Base-by-base conservation (phyloP, 2,329 filamentous ascomycete genomes). In the Trichoderma sp. region DNA sequence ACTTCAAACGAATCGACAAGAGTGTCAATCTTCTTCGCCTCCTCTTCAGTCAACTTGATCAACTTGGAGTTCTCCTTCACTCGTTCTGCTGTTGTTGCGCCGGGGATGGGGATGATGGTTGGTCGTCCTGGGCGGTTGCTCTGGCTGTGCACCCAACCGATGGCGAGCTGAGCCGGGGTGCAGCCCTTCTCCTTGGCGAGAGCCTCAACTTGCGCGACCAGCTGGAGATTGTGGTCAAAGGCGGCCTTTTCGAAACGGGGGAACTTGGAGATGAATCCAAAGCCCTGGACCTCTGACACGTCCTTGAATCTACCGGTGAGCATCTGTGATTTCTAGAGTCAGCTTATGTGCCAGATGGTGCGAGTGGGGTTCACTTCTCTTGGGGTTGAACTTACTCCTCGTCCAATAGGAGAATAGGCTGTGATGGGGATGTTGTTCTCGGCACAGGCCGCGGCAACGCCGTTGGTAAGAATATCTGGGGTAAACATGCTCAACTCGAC, bases 401-500 rank as follows among this genome's bases (percentile, higher is more conserved):
- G 59, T 62, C 71, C 71, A 8, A 72, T 70, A 7, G 71, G 71
- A 28, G 71, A 91, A 81, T 94, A 95, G 0, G 91, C 91, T 43
- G 93, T 81, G 62, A 95, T 82, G 0, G 91, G 90, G 72, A 95
- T 93, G 61, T 85, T 82, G 59, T 92, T 80, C 77, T 95, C 85
- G 0, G 83, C 85, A 76, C 89, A 91, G 0, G 87, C 85, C 2
- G 82, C 83, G 3, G 85, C 84, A 43, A 89, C 80, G 3, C 87
- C 86, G 74, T 88, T 88, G 26, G 77, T 79, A 30, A 87, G 79
- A 28, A 84, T 81, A 17, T 88, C 85, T 0, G 83, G 83, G 11
- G 80, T 76, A 76, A 84, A 87, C 72, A 88, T 79, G 73, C 84
- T 87, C 66, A 88, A 79, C 79, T 90, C 88, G 28, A 87, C 81